Evolutionary conservation across 305 asterid species (phyloP).

Genomic region (Rubia peregrina): DNA sequence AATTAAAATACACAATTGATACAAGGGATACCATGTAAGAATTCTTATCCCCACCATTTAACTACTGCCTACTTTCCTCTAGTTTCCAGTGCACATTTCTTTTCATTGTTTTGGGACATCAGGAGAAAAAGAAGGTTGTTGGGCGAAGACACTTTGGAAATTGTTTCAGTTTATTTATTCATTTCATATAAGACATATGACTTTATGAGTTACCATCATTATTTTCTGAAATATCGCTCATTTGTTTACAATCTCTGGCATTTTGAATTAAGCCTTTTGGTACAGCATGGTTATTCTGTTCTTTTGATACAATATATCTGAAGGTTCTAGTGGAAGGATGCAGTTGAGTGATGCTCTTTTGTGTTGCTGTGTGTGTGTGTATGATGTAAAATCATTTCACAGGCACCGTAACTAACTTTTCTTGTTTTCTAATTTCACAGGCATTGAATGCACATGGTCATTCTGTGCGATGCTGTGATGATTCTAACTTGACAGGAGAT

Average conservation of each 20-base stretch:
- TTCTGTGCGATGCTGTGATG: conserved; percentile 23
- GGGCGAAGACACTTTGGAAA: not conserved
- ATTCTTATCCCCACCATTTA: not conserved
- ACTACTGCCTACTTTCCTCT: not conserved
- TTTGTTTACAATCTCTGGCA: not conserved
- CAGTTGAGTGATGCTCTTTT: not conserved
- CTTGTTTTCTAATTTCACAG: conserved; percentile 15
- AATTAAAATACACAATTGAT: no score
- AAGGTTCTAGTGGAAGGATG: not conserved
- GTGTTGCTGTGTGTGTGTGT: not conserved
- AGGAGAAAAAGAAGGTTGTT: not conserved
- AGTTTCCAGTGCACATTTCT: not conserved
- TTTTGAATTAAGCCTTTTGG: not conserved
- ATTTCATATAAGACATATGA: not conserved
- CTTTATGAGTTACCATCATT: not conserved
- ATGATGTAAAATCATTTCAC: not conserved
- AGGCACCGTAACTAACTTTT: not conserved
- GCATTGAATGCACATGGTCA: conserved; percentile 12
- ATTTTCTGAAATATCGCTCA: not conserved
- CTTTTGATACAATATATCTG: conserved; percentile 1
- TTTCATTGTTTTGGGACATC: not conserved
- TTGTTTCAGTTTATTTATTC: not conserved
- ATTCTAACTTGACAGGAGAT: conserved; percentile 27
- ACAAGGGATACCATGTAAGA: no score
- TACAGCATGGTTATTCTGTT: not conserved